Evolutionary conservation across 441 rosid species (phyloP).

Genomic region (Eugenia klotzschiana): DNA sequence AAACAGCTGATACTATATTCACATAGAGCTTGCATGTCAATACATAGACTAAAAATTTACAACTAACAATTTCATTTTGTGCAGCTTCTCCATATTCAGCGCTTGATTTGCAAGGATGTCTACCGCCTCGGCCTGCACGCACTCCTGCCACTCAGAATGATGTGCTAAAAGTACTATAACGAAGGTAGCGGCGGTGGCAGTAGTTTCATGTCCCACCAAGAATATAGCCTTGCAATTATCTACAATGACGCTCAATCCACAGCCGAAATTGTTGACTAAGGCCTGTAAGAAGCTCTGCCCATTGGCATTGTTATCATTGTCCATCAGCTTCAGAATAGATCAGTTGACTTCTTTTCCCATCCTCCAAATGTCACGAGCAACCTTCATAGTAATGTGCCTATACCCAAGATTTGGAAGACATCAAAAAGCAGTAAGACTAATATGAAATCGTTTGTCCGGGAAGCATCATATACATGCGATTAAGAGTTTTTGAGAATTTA

Average conservation of each 20-base stretch:
- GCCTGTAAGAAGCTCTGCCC: background rate
- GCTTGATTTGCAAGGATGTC: background rate
- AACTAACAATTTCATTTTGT: background rate
- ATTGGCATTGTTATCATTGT: background rate
- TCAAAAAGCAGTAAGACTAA: background rate
- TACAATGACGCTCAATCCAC: background rate
- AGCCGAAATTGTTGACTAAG: background rate
- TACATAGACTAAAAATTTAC: background rate
- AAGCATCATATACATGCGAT: background rate
- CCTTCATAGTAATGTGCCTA: background rate
- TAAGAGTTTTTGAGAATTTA: background rate
- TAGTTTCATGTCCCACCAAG: background rate
- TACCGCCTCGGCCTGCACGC: background rate
- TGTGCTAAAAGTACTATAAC: background rate
- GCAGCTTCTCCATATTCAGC: background rate
- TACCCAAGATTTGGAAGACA: background rate
- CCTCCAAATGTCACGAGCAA: background rate
- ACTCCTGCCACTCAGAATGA: background rate
- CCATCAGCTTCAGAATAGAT: background rate
- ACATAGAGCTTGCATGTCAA: background rate
- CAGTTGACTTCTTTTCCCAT: background rate
- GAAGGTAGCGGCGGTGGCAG: background rate
- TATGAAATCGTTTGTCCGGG: background rate
- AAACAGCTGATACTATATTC: background rate
- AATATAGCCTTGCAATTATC: slow-evolving; percentile 1